Evolutionary conservation across 1,139 yeast species (phyloP).

Genomic region (Kurtzmaniella quercitrusa): DNA sequence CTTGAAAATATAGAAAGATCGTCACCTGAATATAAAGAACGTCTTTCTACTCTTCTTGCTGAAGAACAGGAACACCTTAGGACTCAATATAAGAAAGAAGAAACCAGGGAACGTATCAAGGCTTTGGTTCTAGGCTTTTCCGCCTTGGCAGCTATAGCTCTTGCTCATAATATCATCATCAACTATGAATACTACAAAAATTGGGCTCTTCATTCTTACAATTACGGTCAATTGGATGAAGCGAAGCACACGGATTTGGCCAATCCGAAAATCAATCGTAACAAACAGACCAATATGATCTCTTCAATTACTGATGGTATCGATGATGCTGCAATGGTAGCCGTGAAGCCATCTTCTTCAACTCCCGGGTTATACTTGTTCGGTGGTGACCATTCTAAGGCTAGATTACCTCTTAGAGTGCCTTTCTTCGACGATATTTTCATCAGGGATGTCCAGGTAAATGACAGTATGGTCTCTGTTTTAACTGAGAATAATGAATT

Average conservation of each 20-base stretch:
- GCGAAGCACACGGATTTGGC: conserved; percentile 15
- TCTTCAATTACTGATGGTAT: conserved; percentile 31
- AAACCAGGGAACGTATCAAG: conserved; percentile 32
- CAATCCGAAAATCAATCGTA: conserved; percentile 27
- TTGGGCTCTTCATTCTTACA: conserved; percentile 5
- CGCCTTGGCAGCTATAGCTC: conserved; percentile 30
- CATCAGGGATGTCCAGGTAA: conserved; percentile 55
- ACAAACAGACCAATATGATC: conserved; percentile 20
- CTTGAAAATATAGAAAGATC: conserved; percentile 26
- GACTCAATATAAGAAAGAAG: conserved; percentile 20
- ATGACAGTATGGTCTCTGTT: conserved; percentile 49
- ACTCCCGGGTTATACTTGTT: conserved; percentile 36
- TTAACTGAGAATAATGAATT: conserved; percentile 73
- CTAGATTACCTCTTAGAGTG: conserved; percentile 56
- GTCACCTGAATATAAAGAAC: conserved; percentile 38
- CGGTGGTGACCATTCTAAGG: conserved; percentile 29
- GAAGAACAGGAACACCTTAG: conserved; percentile 22
- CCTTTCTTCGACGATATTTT: conserved; percentile 59
- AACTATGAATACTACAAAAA: conserved; percentile 38
- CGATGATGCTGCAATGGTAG: conserved; percentile 15
- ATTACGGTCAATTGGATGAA: conserved; percentile 4
- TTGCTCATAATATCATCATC: conserved; percentile 38
- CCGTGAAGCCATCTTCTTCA: conserved; percentile 22
- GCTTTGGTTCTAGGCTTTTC: conserved; percentile 28
- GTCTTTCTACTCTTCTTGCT: conserved; percentile 25